Percentiles rank a stretch among this genome's conserved stretches.
phyloP scores from a whole-genome alignment of 768 basidiomycete genomes.

The Tricholoma flavovirens region DNA sequence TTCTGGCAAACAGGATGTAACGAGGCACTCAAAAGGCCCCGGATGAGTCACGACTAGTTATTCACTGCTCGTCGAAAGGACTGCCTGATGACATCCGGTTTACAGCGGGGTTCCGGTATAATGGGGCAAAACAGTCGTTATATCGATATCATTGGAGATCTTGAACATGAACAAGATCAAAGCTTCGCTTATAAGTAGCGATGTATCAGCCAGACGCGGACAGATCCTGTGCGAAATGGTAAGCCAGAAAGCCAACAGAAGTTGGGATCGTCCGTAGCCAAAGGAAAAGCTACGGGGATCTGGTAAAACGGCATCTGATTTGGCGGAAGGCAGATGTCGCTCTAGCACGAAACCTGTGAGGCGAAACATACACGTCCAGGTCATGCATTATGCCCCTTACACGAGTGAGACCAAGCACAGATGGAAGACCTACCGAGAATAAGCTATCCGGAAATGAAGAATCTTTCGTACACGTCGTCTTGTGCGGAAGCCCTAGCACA shows the following conservation, averaged over 20 bases:
- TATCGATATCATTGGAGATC: constrained; percentile 9
- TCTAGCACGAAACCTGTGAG: constrained; percentile 22
- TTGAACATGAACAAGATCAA: constrained; percentile 3
- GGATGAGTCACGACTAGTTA: not conserved
- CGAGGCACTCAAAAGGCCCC: not conserved
- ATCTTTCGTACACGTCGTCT: not conserved
- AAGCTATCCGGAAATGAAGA: not conserved
- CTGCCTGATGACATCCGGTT: not conserved
- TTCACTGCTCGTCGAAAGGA: not conserved
- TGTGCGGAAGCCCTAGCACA: not conserved
- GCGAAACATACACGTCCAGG: constrained; percentile 22
- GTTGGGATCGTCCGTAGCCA: not conserved
- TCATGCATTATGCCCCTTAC: constrained; percentile 26
- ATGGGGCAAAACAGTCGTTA: not conserved
- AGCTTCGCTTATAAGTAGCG: constrained; percentile 3
- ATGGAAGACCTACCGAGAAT: not conserved
- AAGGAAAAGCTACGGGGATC: constrained; percentile 10
- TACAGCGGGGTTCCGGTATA: not conserved
- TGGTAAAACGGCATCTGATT: not conserved
- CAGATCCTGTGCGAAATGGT: not conserved
- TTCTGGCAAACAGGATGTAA: not conserved
- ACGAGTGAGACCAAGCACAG: not conserved
- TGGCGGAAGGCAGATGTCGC: constrained; percentile 12
- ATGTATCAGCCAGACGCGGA: constrained; percentile 4
- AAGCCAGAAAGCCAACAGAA: not conserved